Conservation (phyloP, 2,329 filamentous ascomycete species). For the Colletotrichum ledebouriae region DNA sequence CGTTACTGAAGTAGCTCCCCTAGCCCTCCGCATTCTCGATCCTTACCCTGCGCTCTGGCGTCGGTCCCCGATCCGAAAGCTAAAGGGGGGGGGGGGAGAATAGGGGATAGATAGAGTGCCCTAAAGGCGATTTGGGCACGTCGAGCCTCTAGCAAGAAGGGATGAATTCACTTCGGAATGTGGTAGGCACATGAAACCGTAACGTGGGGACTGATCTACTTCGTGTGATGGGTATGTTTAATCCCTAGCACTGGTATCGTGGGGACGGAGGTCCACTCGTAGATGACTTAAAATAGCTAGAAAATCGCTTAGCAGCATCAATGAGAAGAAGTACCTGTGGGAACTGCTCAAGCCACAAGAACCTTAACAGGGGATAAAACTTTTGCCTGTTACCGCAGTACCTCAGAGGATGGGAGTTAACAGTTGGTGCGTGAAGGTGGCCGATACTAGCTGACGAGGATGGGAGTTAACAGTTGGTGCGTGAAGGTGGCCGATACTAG, state of each 20-base stretch:
- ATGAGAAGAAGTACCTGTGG: too few species aligned
- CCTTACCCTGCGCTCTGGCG: slow-evolving; percentile 32
- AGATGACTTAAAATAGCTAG: too few species aligned
- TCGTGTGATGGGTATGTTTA: too few species aligned
- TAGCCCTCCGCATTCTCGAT: slow-evolving; percentile 27
- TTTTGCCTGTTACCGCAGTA: too few species aligned
- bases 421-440: slow-evolving; percentile 21
- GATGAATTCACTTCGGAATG: slow-evolving; percentile 37
- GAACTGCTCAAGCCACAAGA: too few species aligned
- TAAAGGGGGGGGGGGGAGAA: slow-evolving; percentile 9
- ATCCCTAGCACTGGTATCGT: too few species aligned
- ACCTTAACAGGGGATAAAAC: too few species aligned
- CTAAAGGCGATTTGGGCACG: slow-evolving; percentile 18
- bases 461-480: slow-evolving; percentile 28
- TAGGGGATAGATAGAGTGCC: slow-evolving; percentile 1
- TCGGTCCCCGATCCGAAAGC: slow-evolving; percentile 19
- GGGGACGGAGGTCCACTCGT: too few species aligned
- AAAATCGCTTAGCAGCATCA: too few species aligned
- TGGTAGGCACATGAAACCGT: slow-evolving; percentile 33
- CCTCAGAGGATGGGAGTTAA: slow-evolving; percentile 31
- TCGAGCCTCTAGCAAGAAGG: slow-evolving; percentile 14
- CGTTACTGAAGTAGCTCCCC: slow-evolving; percentile 21
- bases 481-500: slow-evolving; percentile 15
- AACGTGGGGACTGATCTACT: slow-evolving; percentile 40
- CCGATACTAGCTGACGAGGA: slow-evolving; percentile 16